phyloP scores from a whole-genome alignment of 306 rosid species.

The Cotoneaster glaucophyllus region DNA sequence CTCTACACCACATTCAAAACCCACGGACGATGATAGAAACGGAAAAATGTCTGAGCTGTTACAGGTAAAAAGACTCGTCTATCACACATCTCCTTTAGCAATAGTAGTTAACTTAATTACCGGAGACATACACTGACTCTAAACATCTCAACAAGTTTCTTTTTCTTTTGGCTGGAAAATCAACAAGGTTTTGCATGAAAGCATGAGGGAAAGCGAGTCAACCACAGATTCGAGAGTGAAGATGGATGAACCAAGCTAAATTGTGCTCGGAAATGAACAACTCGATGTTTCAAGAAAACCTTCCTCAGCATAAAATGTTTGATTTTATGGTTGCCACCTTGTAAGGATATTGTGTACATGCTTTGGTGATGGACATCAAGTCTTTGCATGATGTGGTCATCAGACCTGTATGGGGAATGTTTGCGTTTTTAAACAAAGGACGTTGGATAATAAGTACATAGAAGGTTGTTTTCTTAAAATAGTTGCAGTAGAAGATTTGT shows the following conservation, averaged over 20 bases:
- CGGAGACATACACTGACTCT: constrained; percentile 15
- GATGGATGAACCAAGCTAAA: constrained; percentile 31
- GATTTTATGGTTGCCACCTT: background rate
- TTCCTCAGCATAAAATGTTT: constrained; percentile 4
- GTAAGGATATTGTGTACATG: constrained; percentile 1
- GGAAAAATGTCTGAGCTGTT: constrained; percentile 59
- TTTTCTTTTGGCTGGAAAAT: background rate
- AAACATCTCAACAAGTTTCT: constrained; percentile 6
- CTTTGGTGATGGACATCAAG: background rate
- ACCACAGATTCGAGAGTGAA: constrained; percentile 22
- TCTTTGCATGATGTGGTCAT: background rate
- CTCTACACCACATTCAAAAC: constrained; percentile 22
- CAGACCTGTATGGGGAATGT: background rate
- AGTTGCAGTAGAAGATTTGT: background rate
- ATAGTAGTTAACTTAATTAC: background rate
- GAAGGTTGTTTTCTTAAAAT: background rate
- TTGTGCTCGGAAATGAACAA: constrained; percentile 27
- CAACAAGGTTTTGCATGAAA: constrained; percentile 58
- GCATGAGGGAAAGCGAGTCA: constrained; percentile 32
- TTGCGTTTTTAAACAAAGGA: no score
- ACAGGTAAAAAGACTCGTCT: constrained; percentile 52
- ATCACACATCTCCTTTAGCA: background rate
- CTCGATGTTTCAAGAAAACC: background rate
- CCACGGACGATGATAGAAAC: constrained; percentile 33
- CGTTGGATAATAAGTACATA: background rate